Evolutionary conservation across 148 eudicot species (phyloP), one percentile per base, ranked within the genome.

Genomic region (Vaccinium vitisidaea): DNA sequence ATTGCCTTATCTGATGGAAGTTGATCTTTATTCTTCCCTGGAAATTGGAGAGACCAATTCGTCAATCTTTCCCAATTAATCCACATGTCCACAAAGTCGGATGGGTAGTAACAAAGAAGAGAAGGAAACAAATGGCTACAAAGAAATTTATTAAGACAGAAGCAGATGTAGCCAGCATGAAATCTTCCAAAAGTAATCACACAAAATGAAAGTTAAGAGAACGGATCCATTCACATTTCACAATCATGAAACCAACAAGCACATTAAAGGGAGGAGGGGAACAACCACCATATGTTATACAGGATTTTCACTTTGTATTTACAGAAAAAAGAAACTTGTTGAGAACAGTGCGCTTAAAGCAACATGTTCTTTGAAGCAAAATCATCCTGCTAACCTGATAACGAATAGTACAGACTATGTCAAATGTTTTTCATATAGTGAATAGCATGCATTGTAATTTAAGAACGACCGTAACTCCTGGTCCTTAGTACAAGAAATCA

Each of bases 11-110:
- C 83, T 11, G 53, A 73, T 32, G 82, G 83, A 63, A 67, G 78
- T 84, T 88, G 84, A 55, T 77, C 88, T 21, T 49, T 8, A 85
- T 86, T 69, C 63, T 84, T 84, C 80, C 86, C 96, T 92, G 90
- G 75, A 88, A 78, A 83, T 80, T 32, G 36, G 15, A 63, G 46
- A 71, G 76, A 84, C 81, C 55, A 76, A 74, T 11, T 82, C 19
- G 30, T 58, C n/a, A 82, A 61, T 50, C 30, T 30, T 48, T 23
- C 54, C 18, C 81, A 59, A 82, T 77, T 15, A 75, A 67, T 6
- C 58, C 73, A 54, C 61, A 23, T 6, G 36, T 69, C 21, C 15
- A 16, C 21, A 23, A 67, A 25, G 75, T 2, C 3, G 1, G 21
- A 30, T 5, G 8, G 4, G 54, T 23, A 77, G 14, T 11, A 43